Evolutionary conservation across 139 green algal genomes (phyloP), one percentile per base, ranked within the genome.

Genomic region (Picochlorum sp.): DNA sequence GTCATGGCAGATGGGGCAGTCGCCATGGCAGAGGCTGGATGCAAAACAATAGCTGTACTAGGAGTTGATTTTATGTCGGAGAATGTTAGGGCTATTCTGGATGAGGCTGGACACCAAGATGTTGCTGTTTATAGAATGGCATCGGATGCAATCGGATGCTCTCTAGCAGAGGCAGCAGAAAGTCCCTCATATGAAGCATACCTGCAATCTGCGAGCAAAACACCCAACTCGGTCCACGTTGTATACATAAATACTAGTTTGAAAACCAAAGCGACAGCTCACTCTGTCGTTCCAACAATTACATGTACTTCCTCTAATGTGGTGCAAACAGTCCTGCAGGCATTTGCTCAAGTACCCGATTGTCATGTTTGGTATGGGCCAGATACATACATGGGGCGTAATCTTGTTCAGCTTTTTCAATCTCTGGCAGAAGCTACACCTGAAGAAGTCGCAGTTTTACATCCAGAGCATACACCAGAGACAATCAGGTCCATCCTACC

Each of bases 161-260:
- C 89, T 1, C 76, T 99, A 55, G 93, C 92, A 22, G 92, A 96
- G 58, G 92, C 92, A 2, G 92, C 92, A 5, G 80, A 95, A 66
- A 80, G 63, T 33, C 35, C 59, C 0, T 32, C 55, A 2, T 98
- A 98, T 73, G 59, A 69, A 6, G 7, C 37, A 4, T 98, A 88
- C 57, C 74, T 96, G 30, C 32, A 33, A 1, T 63, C 82, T 30
- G 83, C 83, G 8, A 65, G 68, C 0, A 29, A 24, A 3, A 79
- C 68, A 7, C 75, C 75, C 18, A 69, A 68, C 59, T 83, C 79
- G 13, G 50, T 97, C 60, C 90, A 97, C 61, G 88, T 82, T 22
- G 75, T 98, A 14, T 98, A 98, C 83, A 98, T 98, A 81, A 98
- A 98, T 78, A 98, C 92, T 12, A 88, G 76, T 32, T 73, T 98